Evolutionary conservation across 2,329 filamentous ascomycete genomes (phyloP).

Genomic region (Fusarium gaditjirri): DNA sequence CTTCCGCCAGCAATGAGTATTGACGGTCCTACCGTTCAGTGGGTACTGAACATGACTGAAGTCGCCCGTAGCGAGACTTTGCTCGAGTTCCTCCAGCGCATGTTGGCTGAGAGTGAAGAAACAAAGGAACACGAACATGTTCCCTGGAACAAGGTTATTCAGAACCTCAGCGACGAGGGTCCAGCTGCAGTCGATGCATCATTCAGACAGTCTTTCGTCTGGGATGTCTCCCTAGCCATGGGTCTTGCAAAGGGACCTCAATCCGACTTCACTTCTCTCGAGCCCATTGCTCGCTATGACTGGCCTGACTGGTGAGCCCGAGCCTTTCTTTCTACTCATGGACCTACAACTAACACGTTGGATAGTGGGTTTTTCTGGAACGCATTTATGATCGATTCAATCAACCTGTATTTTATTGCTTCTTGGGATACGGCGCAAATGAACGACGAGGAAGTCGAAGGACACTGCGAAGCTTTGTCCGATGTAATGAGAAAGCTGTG

Average conservation of each 20-base stretch:
- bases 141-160: conserved; percentile 49
- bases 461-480: conserved; percentile 45
- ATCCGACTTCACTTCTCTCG: conserved; percentile 39
- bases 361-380: conserved; percentile 53
- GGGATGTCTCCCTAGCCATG: conserved; percentile 51
- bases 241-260: conserved; percentile 23
- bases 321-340: no score
- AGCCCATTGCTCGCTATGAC: conserved; percentile 49
- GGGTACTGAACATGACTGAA: conserved; percentile 50
- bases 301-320: conserved; percentile 52
- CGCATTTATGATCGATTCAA: conserved; percentile 50
- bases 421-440: conserved; percentile 56
- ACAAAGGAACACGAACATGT: conserved; percentile 46
- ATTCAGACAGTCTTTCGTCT: conserved; percentile 52
- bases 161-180: conserved; percentile 49
- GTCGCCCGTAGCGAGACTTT: conserved; percentile 43
- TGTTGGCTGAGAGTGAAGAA: conserved; percentile 43
- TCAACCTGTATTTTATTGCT: conserved; percentile 50
- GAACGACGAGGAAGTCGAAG: conserved; percentile 48
- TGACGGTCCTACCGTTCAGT: conserved; percentile 51
- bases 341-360: conserved; percentile 1
- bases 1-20: conserved; percentile 52
- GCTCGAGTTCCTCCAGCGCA: conserved; percentile 41
- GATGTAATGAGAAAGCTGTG: conserved; percentile 47
- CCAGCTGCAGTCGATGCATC: conserved; percentile 47